These are phyloP conservation scores for Daldinia eschscholtzii DNA, from an alignment of 2,329 filamentous ascomycete genomes.

Conservation along the genomic window DNA sequence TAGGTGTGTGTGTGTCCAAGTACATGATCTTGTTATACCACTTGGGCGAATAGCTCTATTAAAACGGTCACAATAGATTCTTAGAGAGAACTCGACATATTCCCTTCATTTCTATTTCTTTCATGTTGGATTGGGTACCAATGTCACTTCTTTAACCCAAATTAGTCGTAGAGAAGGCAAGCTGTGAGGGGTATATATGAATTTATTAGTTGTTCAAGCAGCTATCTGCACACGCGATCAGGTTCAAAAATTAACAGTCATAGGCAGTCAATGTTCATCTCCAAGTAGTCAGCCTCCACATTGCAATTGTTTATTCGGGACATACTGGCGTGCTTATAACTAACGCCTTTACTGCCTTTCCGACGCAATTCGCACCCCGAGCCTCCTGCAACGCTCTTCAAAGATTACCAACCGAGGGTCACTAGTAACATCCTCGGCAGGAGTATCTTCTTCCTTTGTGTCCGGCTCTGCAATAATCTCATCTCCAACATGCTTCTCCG, in stretches of 20 bases:
- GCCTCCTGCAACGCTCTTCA: slow-evolving; percentile 24
- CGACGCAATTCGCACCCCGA: slow-evolving; percentile 22
- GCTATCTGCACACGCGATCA: not conserved
- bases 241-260: not conserved
- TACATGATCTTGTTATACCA: too few relatives aligned
- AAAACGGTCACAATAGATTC: too few relatives aligned
- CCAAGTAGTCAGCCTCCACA: not conserved
- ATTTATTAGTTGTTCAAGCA: not conserved
- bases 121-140: too few relatives aligned
- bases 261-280: not conserved
- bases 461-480: not conserved
- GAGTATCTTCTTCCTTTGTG: not conserved
- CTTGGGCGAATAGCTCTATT: too few relatives aligned
- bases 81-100: too few relatives aligned
- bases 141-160: not conserved
- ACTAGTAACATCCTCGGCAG: not conserved
- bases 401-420: not conserved
- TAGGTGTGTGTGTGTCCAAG: too few relatives aligned
- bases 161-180: not conserved
- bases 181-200: not conserved
- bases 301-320: slow-evolving; percentile 1
- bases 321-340: not conserved
- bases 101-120: too few relatives aligned
- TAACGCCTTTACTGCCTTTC: slow-evolving; percentile 1
- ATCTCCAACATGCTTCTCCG: not conserved